phyloP scores from a whole-genome alignment of 768 basidiomycete species.

The Boletus edulis region DNA sequence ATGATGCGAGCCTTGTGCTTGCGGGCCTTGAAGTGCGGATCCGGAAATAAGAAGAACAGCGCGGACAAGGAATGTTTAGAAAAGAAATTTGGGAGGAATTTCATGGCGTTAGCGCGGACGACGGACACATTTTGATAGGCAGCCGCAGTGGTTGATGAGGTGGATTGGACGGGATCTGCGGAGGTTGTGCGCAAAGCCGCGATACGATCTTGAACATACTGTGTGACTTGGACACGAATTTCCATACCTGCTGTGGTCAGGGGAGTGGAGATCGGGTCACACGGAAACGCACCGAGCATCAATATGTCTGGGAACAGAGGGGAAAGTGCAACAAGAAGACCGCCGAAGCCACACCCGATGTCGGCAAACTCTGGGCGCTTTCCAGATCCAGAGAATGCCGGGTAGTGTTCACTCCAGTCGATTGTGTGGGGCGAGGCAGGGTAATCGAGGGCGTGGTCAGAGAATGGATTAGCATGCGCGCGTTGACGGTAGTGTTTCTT shows the following conservation, averaged over 20 bases:
- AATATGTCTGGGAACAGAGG: slow-evolving; percentile 88
- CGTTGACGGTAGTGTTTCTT: slow-evolving; percentile 85
- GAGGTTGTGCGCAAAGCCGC: slow-evolving; percentile 79
- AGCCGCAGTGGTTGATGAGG: slow-evolving; percentile 31
- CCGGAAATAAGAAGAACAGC: slow-evolving; percentile 97
- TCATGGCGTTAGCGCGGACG: slow-evolving; percentile 97
- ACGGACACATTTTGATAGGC: slow-evolving; percentile 88
- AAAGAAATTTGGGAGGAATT: slow-evolving; percentile 97
- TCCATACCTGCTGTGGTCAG: slow-evolving; percentile 71
- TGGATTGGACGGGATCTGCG: slow-evolving; percentile 16
- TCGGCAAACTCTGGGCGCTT: slow-evolving; percentile 92
- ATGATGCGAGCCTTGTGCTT: slow-evolving; percentile 99
- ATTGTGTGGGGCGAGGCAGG: slow-evolving; percentile 72
- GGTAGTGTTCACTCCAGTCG: slow-evolving; percentile 85
- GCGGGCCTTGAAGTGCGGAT: slow-evolving; percentile 96
- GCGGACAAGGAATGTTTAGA: slow-evolving; percentile 85
- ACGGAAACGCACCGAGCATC: slow-evolving; percentile 77
- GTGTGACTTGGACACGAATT: slow-evolving; percentile 93
- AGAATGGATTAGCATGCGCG: slow-evolving; percentile 85
- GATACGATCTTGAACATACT: slow-evolving; percentile 95
- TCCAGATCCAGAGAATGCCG: slow-evolving; percentile 53
- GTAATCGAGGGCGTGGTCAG: slow-evolving; percentile 86
- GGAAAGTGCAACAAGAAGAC: slow-evolving; percentile 83
- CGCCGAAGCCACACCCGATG: slow-evolving; percentile 97
- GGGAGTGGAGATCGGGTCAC: background rate